Percentiles rank a stretch among this genome's conserved stretches.
Conservation (phyloP, 2,329 filamentous ascomycete genomes). For the Blastomyces parvus region DNA sequence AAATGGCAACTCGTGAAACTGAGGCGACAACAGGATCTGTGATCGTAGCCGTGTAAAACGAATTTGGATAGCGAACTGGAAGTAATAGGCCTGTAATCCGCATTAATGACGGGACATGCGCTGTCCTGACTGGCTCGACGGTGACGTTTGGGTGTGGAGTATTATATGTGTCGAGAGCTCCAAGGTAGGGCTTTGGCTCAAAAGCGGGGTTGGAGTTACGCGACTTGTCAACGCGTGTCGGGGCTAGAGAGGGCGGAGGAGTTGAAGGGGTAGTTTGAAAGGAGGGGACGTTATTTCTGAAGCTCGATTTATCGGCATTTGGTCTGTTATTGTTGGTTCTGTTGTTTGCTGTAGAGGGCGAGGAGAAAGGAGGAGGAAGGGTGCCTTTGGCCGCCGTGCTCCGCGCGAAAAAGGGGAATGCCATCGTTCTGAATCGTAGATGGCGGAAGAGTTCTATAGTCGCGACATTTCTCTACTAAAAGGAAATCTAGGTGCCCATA, state of each 20-base stretch:
- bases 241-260: constrained; percentile 9
- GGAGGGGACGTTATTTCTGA: background rate
- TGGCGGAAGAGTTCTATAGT: background rate
- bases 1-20: constrained; percentile 51
- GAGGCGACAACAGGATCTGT: constrained; percentile 44
- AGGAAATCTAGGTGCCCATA: background rate
- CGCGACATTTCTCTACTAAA: background rate
- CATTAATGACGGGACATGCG: constrained; percentile 47
- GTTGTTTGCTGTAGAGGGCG: background rate
- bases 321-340: background rate
- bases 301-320: constrained; percentile 1
- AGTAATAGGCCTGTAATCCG: constrained; percentile 50
- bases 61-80: constrained; percentile 51
- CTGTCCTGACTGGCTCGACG: constrained; percentile 43
- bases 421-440: background rate
- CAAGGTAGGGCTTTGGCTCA: constrained; percentile 21
- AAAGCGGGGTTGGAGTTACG: constrained; percentile 24
- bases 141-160: constrained; percentile 43
- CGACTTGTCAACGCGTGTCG: background rate
- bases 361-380: background rate
- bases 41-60: constrained; percentile 53
- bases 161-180: constrained; percentile 16
- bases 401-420: constrained; percentile 1
- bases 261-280: background rate
- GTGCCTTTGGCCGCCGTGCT: background rate